Evolutionary conservation across 768 basidiomycete genomes (phyloP), one percentile per base, ranked within the genome.

Genomic region (Suillus weaverae): DNA sequence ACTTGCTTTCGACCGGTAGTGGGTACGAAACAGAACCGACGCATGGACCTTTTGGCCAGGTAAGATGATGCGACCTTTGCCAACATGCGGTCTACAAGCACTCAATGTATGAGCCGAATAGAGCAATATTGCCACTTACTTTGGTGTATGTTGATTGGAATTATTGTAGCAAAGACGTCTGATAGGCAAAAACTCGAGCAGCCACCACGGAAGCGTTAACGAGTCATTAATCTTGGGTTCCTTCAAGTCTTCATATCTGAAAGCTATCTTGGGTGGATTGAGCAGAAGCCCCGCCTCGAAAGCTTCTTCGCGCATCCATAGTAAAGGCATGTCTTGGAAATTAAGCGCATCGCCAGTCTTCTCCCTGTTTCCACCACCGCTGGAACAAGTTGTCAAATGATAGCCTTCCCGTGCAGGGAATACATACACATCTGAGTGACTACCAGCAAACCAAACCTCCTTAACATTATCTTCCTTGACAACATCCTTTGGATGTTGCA

Each of bases 391-490:
- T 48, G 67, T 61, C 22, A 54, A 39, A 36, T 2, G 6, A 51
- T 32, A 6, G 14, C 43, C 50, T 39, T 38, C 4, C 26, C 5
- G 3, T 13, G 5, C 50, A n/a, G 4, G 32, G 18, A 0, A 9
- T 20, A 73, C 78, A 18, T 67, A 80, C 80, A 80, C 70, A 59
- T 81, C 80, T 0, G 77, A 76, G 66, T 81, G 79, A 61, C 64
- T 64, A 4, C 80, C 81, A 1, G 79, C 71, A 67, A 82, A 81
- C 81, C 81, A 82, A 30, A 81, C 79, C 55, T 81, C 81, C 64
- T 79, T 80, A 38, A 80, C 62, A 64, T 11, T 11, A 48, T 44
- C 20, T 44, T 44, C 20, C 7, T 43, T 43, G 16, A 18, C 13
- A 6, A 67, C 72, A n/a, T 69, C 68, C 22, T 68, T 62, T 4